Base-by-base conservation (phyloP, 1,284 basidiomycete genomes). In the Amylostereum chailletii region DNA sequence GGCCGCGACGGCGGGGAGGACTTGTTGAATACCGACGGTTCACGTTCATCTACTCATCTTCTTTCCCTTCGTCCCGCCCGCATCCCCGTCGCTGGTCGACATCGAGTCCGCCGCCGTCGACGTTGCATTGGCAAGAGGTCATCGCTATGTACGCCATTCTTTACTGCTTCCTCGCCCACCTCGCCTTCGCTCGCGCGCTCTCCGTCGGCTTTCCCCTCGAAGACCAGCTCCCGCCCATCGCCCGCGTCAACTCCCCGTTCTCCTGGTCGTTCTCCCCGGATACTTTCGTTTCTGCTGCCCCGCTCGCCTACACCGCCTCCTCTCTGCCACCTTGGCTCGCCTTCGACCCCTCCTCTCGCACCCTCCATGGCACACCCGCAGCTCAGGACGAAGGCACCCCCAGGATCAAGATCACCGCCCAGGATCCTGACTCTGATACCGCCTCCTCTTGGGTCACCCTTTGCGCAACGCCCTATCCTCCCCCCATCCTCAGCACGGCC, bases 61-160 rank as follows among this genome's bases (percentile, higher is more conserved):
- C 19, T 19, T 19, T 19, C 19, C 19, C 19, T 19, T 19, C 19
- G 19, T 19, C 19, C 19, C 19, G 19, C 19, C 19, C 19, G 19
- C 19, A 19, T 19, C 19, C 19, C 19, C 19, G 62, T 68, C 66
- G 66, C 66, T 63, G 80, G 82, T 67, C 79, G 82, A 75, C 77
- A 75, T 65, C 64, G 70, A 64, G 59, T 57, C 60, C 60, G 61
- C 66, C 65, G 62, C 64, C 65, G 60, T 67, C 62, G 67, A 70
- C 67, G 62, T 67, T 65, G 62, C 67, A 61, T 67, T 63, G 65
- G 61, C 55, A 42, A 62, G 65, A 66, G 59, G 59, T 62, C 71
- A 74, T 72, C 71, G 63, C 78, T 83, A 85, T 85, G 82, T 68
- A 74, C 61, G 60, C 71, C 76, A 63, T 71, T 81, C 77, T 76